Base-by-base conservation (phyloP, 1,284 basidiomycete species). In the Laetiporus sulphureus region DNA sequence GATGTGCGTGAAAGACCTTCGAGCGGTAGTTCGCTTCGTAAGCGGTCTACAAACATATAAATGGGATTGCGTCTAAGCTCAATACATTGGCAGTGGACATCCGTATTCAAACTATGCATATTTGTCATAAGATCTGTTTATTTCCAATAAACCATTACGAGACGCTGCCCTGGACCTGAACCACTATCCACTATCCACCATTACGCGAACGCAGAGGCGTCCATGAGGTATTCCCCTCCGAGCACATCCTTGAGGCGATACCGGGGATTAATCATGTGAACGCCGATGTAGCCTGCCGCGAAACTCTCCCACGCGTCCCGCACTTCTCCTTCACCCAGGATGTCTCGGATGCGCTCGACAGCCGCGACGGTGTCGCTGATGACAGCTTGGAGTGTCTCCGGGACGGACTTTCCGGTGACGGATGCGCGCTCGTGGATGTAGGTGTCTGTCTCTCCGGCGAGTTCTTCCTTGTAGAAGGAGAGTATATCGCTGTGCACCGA, bases 391-490 rank as follows among this genome's bases (percentile, higher is more conserved):
- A 50, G 37, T 6, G 41, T 45, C 6, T 23, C 32, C 11, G 20
- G n/a, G 10, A 38, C 18, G 18, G 35, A 32, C 13, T 45, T 45
- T 3, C 44, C 46, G 4, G 47, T 48, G 1, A 44, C 41, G 8
- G 27, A 5, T 2, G 44, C 49, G 18, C 49, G 46, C 21, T 50
- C 49, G 30, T 48, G 46, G 22, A 50, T 40, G 18, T 45, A 44
- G n/a, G 42, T 50, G 23, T 23, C 35, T 11, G 40, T 40, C 21
- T 50, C 49, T n/a, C 44, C 43, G 6, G 36, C 43, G 4, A 50
- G 27, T 29, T 47, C 46, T 20, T 50, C 49, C 32, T 50, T 50
- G 44, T 50, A 50, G 39, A 50, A 50, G 3, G 49, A 50, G 13
- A 50, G 31, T 19, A 48, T 44, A 30, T 50, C 49, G 32, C 46